Base-by-base conservation (phyloP, 805 yeast genomes). In the Lachancea mirantina region DNA sequence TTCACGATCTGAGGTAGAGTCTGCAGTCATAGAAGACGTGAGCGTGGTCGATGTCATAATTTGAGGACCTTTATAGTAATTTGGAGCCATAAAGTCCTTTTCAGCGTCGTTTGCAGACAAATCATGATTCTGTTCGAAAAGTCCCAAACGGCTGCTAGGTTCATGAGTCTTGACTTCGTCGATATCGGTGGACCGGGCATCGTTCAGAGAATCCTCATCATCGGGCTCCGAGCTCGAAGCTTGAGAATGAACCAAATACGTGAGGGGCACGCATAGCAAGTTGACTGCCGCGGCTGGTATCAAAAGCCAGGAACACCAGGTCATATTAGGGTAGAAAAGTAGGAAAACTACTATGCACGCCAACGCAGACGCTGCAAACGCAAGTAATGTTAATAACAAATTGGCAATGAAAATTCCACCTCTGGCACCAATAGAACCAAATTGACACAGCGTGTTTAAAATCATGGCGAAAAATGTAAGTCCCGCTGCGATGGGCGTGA, bases 281-380 rank as follows among this genome's bases (percentile, higher is more conserved):
- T 68, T 66, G 34, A 76, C 56, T 0, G 66, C 78, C 8, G 83
- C 79, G 4, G 84, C 70, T 1, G 80, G 85, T 18, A 81, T 67
- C 47, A 78, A 62, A 20, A 78, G 51, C 88, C 89, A 82, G 6
- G 78, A 67, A n/a, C 76, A 67, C 88, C 88, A 82, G 5, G 66
- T 57, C 11, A 78, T 65, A 40, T 76, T 62, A 6, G 92, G 92
- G 45, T 65, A 70, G 52, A 78, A 82, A 10, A 74, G 59, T 30
- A 83, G 46, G 23, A 80, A 65, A 0, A 64, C 62, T 18, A 76
- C 67, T 8, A 82, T 57, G 34, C 80, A 72, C 15, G 70, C 57
- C 24, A 80, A 42, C 1, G 78, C 68, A 7, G 84, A 59, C 8
- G 70, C 63, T 10, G 75, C 39, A 50, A 79, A 76, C 0, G 77